Evolutionary conservation across 495 filamentous ascomycete genomes (phyloP), one percentile per base, ranked within the genome.

Genomic region (Podospora australis): DNA sequence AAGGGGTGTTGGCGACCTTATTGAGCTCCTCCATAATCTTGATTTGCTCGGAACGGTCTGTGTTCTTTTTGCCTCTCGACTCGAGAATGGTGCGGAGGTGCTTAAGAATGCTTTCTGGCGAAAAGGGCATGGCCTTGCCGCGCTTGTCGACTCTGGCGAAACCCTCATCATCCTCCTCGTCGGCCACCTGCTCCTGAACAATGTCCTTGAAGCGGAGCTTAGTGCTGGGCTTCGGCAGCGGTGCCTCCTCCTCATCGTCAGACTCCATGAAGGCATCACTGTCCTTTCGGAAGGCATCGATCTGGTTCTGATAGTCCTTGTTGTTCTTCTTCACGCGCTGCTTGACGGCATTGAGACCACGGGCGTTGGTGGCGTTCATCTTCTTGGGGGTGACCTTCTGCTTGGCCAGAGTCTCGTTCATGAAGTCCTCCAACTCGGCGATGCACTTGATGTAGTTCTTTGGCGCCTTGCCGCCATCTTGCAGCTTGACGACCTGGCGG

Each of bases 261-360:
- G 84, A 87, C 58, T 83, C 79, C 86, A 99, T 89, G 73, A 85
- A 99, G 9, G 66, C 81, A 45, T 88, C 87, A 66, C 86, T 86
- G 65, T 90, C 78, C 38, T 83, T 83, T 47, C 86, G 78, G 72
- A 90, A 99, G 44, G 82, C 79, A 56, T 96, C 89, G 54, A 99
- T 83, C 59, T 95, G 86, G 42, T 75, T 72, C 58, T 85, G 76
- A 64, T 95, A 94, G 26, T 95, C 90, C 72, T 95, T 90, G 79
- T 95, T 97, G 74, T 90, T 94, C 75, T 94, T 95, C 79, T 90
- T 88, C 73, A 97, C 88, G 66, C 84, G 83, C 69, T 99, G 92
- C 73, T 96, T 95, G 55, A 97, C 86, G 41, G 88, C 87, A 60
- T 96, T 99, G 57, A 99, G 78, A 59, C 90, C 88, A 72, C 89